Conservation (phyloP, 331 rosid species). For the Spiraea crenata region DNA sequence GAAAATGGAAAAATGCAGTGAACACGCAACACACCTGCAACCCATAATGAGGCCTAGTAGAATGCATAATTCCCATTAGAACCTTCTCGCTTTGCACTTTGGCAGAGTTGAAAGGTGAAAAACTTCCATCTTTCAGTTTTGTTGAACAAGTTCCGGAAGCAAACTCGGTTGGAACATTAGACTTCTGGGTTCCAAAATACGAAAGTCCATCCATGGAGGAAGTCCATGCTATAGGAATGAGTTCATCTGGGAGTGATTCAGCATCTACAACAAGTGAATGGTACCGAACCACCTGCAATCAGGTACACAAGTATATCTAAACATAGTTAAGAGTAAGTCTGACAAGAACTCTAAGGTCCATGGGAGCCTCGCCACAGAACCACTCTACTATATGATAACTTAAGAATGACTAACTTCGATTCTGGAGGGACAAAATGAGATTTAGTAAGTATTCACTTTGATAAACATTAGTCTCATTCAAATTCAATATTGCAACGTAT, state of each 20-base stretch:
- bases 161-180: slow-evolving; percentile 33
- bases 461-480: background rate
- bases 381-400: background rate
- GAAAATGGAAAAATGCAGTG: slow-evolving; percentile 22
- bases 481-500: background rate
- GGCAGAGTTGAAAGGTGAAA: slow-evolving; percentile 29
- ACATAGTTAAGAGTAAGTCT: background rate
- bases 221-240: slow-evolving; percentile 98
- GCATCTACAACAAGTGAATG: slow-evolving; percentile 89
- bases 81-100: slow-evolving; percentile 38
- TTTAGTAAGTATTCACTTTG: background rate
- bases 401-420: background rate
- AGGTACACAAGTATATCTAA: slow-evolving; percentile 19
- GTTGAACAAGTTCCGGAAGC: slow-evolving; percentile 32
- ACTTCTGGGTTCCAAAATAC: slow-evolving; percentile 40
- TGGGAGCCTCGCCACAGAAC: background rate
- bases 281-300: slow-evolving; percentile 91
- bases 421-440: background rate
- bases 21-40: slow-evolving; percentile 69
- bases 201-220: slow-evolving; percentile 57
- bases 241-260: slow-evolving; percentile 82
- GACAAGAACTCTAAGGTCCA: background rate
- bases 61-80: slow-evolving; percentile 93
- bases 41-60: slow-evolving; percentile 93
- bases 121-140: slow-evolving; percentile 34